Evolutionary conservation across 2,329 filamentous ascomycete genomes (phyloP).

Genomic region (Nothopassalora personata): DNA sequence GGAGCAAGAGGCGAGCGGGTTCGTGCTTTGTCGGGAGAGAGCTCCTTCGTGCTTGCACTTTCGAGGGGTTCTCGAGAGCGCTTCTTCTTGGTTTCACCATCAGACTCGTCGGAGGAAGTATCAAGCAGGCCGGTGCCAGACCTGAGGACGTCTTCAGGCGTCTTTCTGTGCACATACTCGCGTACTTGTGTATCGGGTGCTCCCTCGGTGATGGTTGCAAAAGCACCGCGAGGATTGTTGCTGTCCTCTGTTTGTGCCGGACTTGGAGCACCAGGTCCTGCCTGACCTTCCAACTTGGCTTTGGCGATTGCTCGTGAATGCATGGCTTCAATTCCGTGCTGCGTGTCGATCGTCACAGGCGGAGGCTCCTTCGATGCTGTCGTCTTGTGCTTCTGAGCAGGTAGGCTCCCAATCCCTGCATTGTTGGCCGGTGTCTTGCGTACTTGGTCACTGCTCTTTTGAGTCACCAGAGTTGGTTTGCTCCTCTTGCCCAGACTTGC

Average conservation of each 20-base stretch:
- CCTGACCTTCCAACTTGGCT: slow-evolving; percentile 13
- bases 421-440: slow-evolving; percentile 12
- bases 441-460: slow-evolving; percentile 39
- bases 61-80: slow-evolving; percentile 22
- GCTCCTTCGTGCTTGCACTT: slow-evolving; percentile 10
- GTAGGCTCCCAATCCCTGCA: slow-evolving; percentile 13
- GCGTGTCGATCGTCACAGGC: background rate
- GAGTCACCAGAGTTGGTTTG: slow-evolving; percentile 45
- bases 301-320: slow-evolving; percentile 6
- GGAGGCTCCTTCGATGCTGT: slow-evolving; percentile 1
- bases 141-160: slow-evolving; percentile 26
- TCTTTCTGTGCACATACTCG: slow-evolving; percentile 10
- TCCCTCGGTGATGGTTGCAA: background rate
- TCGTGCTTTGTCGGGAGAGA: slow-evolving; percentile 12
- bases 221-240: slow-evolving; percentile 3
- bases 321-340: background rate
- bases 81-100: slow-evolving; percentile 18
- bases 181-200: background rate
- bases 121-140: slow-evolving; percentile 34
- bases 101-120: slow-evolving; percentile 30
- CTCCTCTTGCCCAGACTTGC: slow-evolving; percentile 46
- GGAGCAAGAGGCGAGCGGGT: slow-evolving; percentile 24
- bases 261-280: slow-evolving; percentile 4
- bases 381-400: slow-evolving; percentile 17
- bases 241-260: background rate